Evolutionary conservation across 2,329 filamentous ascomycete genomes (phyloP).

Genomic region (Exophiala alcalophila): DNA sequence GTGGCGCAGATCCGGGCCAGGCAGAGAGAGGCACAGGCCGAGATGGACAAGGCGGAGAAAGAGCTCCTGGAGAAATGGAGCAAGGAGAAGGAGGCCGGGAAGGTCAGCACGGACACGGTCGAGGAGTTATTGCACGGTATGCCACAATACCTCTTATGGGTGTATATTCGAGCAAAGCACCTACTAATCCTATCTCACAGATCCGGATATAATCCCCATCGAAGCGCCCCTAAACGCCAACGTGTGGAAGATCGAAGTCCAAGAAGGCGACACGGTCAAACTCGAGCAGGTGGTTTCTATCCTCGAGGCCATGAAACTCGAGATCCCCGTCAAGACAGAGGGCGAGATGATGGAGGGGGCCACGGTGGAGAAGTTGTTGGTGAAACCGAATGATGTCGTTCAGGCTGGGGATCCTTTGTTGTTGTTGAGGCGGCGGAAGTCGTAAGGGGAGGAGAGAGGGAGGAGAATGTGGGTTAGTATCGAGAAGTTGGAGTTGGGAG

Average conservation of each 20-base stretch:
- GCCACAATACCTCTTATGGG: too few relatives aligned
- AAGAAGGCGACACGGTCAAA: slow-evolving; percentile 43
- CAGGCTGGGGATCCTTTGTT: slow-evolving; percentile 37
- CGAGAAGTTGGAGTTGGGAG: too few relatives aligned
- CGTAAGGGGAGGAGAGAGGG: too few relatives aligned
- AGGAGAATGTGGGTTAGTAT: too few relatives aligned
- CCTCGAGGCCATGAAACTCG: slow-evolving; percentile 59
- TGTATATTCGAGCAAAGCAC: neutral
- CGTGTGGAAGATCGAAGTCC: slow-evolving; percentile 51
- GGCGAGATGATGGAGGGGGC: slow-evolving; percentile 30
- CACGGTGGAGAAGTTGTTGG: slow-evolving; percentile 41
- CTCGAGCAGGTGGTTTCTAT: slow-evolving; percentile 46
- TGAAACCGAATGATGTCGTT: slow-evolving; percentile 41
- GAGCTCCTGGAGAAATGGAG: slow-evolving; percentile 39
- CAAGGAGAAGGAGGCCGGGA: slow-evolving; percentile 46
- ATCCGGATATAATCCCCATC: slow-evolving; percentile 39
- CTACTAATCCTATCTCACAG: slow-evolving; percentile 20
- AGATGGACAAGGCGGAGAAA: slow-evolving; percentile 41
- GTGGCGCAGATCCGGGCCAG: slow-evolving; percentile 45
- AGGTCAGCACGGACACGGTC: slow-evolving; percentile 50
- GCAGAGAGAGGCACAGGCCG: slow-evolving; percentile 49
- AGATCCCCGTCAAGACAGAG: slow-evolving; percentile 46
- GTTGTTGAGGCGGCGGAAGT: slow-evolving; percentile 33
- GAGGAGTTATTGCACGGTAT: slow-evolving; percentile 49
- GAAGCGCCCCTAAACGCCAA: slow-evolving; percentile 50